These are phyloP conservation scores for Penicillium paradoxum DNA, from an alignment of 495 filamentous ascomycete species.

Conservation along the genomic window DNA sequence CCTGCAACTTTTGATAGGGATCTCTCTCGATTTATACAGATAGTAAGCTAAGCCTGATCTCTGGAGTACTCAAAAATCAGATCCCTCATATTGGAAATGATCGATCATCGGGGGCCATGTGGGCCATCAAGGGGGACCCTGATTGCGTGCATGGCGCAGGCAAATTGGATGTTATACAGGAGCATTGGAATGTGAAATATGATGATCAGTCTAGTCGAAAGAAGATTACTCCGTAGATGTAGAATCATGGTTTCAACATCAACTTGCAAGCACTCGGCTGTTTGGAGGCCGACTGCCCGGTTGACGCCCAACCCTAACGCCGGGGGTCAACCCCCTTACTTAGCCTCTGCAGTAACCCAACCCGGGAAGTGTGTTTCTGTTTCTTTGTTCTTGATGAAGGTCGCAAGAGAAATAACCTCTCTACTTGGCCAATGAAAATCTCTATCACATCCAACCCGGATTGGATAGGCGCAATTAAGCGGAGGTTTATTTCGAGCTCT, in stretches of 20 bases:
- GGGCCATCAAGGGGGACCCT: slow-evolving; percentile 2
- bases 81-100: slow-evolving; percentile 1
- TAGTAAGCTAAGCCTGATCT: too few species aligned
- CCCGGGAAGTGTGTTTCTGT: background rate
- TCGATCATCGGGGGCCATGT: slow-evolving; percentile 10
- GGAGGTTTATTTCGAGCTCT: background rate
- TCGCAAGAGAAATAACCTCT: background rate
- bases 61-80: too few species aligned
- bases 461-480: background rate
- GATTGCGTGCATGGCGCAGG: background rate
- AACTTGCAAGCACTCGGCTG: background rate
- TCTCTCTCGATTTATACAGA: too few species aligned
- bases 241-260: background rate
- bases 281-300: background rate
- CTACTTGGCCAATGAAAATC: background rate
- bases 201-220: too few species aligned
- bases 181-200: slow-evolving; percentile 2
- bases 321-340: slow-evolving; percentile 7
- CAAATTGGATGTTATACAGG: slow-evolving; percentile 7
- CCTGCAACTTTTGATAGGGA: too few species aligned
- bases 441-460: background rate
- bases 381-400: slow-evolving; percentile 9
- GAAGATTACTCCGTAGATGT: too few species aligned
- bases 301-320: slow-evolving; percentile 7
- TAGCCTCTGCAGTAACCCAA: slow-evolving; percentile 11